Evolutionary conservation across 163 green algal genomes (phyloP).

Genomic region (Smithsoniella earleae): DNA sequence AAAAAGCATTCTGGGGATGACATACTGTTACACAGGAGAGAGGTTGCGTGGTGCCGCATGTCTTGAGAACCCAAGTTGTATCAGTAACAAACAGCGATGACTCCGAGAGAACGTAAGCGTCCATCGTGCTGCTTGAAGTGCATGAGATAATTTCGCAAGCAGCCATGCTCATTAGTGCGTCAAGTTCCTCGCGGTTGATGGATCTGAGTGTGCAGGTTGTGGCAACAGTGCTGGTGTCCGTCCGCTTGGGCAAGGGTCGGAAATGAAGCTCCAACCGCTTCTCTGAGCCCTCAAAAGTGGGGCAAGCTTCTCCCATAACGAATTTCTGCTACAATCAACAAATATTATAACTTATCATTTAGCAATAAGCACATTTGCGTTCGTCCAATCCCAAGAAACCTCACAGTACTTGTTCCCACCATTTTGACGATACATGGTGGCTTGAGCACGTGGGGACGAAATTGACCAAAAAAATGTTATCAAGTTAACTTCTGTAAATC

Average conservation of each 20-base stretch:
- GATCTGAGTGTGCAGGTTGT: constrained; percentile 59
- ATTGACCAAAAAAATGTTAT: no score
- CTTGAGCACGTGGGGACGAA: no score
- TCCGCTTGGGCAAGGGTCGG: no score
- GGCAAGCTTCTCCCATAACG: constrained; percentile 31
- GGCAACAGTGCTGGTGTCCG: no score
- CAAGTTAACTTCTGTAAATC: no score
- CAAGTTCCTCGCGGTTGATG: constrained; percentile 65
- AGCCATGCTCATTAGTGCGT: constrained; percentile 77
- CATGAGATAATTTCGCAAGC: constrained; percentile 88
- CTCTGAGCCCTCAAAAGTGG: constrained; percentile 89
- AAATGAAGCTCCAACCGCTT: constrained; percentile 92
- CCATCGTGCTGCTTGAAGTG: constrained; percentile 61
- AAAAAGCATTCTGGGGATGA: no score
- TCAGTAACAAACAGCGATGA: constrained; percentile 91
- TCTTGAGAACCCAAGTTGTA: constrained; percentile 89
- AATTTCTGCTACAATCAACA: no score
- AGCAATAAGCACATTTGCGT: no score
- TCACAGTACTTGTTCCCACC: no score
- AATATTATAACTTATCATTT: no score
- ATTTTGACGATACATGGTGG: no score
- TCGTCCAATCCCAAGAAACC: no score
- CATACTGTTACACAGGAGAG: constrained; percentile 46
- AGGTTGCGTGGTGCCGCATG: constrained; percentile 91
- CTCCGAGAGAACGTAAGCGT: constrained; percentile 97